Evolutionary conservation across 768 basidiomycete genomes (phyloP).

Genomic region (Lentinula boryana): DNA sequence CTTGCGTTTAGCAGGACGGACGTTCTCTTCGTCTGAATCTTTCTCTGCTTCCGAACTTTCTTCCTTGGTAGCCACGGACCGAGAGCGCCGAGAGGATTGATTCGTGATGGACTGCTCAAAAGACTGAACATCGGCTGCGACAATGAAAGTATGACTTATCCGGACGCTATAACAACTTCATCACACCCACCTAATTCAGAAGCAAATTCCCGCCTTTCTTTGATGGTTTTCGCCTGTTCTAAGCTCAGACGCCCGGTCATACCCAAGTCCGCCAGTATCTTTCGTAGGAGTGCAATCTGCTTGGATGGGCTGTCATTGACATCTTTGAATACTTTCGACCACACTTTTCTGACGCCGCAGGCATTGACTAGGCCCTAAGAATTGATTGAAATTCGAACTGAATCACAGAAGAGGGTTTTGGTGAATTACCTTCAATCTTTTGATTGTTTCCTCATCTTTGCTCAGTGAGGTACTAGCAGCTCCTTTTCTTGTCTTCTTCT

Average conservation of each 20-base stretch:
- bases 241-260: constrained; percentile 75
- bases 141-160: background rate
- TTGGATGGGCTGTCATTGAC: constrained; percentile 43
- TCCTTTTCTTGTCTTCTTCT: constrained; percentile 21
- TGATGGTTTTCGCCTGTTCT: constrained; percentile 77
- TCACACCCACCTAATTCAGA: constrained; percentile 60
- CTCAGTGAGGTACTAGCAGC: constrained; percentile 20
- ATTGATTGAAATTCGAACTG: background rate
- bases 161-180: background rate
- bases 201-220: constrained; percentile 65
- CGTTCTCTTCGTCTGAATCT: constrained; percentile 25
- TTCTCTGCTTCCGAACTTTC: constrained; percentile 20
- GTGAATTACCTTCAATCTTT: constrained; percentile 57
- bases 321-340: constrained; percentile 68
- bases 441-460: constrained; percentile 72
- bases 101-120: constrained; percentile 48
- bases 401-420: background rate
- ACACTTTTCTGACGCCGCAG: constrained; percentile 73
- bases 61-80: constrained; percentile 23
- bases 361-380: constrained; percentile 61
- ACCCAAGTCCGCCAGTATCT: constrained; percentile 64
- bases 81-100: constrained; percentile 10
- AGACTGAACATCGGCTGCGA: constrained; percentile 66
- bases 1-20: constrained; percentile 31
- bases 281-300: constrained; percentile 61